phyloP scores from a whole-genome alignment of 768 basidiomycete species.

The Pholiota molesta region DNA sequence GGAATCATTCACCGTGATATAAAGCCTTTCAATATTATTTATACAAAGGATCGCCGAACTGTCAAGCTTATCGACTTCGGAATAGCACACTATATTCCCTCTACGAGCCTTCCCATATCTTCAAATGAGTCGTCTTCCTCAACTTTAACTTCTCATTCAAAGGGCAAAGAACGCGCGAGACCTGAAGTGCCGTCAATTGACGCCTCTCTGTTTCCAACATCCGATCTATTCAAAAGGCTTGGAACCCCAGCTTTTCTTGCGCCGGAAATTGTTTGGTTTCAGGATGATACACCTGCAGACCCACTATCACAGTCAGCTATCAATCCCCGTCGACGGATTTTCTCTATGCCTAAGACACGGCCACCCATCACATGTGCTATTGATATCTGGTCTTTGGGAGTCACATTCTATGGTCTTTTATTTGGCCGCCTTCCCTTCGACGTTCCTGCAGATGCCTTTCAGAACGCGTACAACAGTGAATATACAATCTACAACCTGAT shows the following conservation, averaged over 20 bases:
- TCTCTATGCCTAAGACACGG: slow-evolving; percentile 26
- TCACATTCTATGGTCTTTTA: slow-evolving; percentile 49
- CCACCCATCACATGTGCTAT: slow-evolving; percentile 49
- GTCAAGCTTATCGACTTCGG: slow-evolving; percentile 95
- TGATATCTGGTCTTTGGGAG: slow-evolving; percentile 49
- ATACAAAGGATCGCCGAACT: slow-evolving; percentile 50
- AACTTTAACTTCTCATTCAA: slow-evolving; percentile 9
- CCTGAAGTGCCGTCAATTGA: slow-evolving; percentile 25
- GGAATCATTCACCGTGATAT: slow-evolving; percentile 88
- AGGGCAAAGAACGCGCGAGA: slow-evolving; percentile 16
- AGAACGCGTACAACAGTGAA: slow-evolving; percentile 38
- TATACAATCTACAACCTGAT: slow-evolving; percentile 45
- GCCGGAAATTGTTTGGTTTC: slow-evolving; percentile 47
- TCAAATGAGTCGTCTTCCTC: slow-evolving; percentile 7
- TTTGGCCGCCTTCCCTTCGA: slow-evolving; percentile 49
- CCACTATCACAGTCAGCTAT: slow-evolving; percentile 25
- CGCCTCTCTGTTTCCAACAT: slow-evolving; percentile 35
- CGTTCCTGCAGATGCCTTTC: slow-evolving; percentile 34
- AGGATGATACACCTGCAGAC: slow-evolving; percentile 28
- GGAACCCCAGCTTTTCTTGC: slow-evolving; percentile 50
- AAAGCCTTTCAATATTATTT: slow-evolving; percentile 87
- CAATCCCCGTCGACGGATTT: background rate
- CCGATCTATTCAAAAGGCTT: slow-evolving; percentile 40
- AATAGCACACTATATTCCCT: slow-evolving; percentile 37
- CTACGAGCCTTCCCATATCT: slow-evolving; percentile 1